These are phyloP conservation scores for Luzula sylvatica DNA, from an alignment of 176 grass and related monocot genomes.

Conservation along the genomic window DNA sequence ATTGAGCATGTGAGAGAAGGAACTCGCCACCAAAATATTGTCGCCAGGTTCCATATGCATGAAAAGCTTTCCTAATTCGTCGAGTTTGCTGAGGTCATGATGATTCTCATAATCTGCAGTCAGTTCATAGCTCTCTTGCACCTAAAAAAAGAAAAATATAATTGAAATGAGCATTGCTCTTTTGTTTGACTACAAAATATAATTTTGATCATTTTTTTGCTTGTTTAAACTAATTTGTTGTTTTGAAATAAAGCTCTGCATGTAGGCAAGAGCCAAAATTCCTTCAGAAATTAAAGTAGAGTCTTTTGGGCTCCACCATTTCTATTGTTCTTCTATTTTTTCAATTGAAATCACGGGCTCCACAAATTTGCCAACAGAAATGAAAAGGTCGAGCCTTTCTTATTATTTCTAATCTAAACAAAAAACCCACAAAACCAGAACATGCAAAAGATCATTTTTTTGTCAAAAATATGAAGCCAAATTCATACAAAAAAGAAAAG, in stretches of 20 bases:
- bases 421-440: background rate
- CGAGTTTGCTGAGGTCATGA: constrained; percentile 41
- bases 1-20: constrained; percentile 99
- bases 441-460: constrained; percentile 1
- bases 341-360: no score
- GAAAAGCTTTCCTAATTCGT: constrained; percentile 71
- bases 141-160: constrained; percentile 29
- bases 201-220: no score
- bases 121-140: constrained; percentile 96
- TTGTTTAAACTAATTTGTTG: no score
- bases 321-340: no score
- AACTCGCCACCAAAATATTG: constrained; percentile 72
- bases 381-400: no score
- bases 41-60: constrained; percentile 54
- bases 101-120: constrained; percentile 84
- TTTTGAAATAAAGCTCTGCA: background rate
- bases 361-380: no score
- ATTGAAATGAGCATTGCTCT: background rate
- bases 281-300: no score
- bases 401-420: no score
- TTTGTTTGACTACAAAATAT: background rate
- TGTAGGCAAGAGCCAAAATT: no score
- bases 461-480: no score
- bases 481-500: background rate
- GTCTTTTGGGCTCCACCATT: no score